phyloP scores from a whole-genome alignment of 1,139 yeast species.

The Petasospora rhodanensis region DNA sequence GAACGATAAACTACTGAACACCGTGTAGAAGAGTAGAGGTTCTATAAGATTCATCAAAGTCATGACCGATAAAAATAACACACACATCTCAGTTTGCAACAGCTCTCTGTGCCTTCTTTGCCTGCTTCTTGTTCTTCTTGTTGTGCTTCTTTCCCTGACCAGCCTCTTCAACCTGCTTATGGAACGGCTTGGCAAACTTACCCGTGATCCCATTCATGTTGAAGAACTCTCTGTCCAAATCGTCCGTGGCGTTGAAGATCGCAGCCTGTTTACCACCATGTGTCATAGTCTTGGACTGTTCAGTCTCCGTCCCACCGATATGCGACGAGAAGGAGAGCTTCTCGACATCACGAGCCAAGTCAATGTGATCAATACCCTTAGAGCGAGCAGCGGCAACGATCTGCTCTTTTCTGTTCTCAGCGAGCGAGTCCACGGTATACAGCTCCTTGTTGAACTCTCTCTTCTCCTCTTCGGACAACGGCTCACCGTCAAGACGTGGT shows the following conservation, averaged over 20 bases:
- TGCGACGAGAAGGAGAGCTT: conserved; percentile 79
- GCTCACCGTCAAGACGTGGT: conserved; percentile 44
- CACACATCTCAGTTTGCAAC: conserved; percentile 7
- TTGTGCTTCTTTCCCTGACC: conserved; percentile 62
- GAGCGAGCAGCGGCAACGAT: conserved; percentile 54
- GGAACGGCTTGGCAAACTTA: conserved; percentile 67
- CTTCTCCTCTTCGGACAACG: conserved; percentile 46
- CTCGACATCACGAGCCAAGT: conserved; percentile 64
- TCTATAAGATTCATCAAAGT: conserved; percentile 9
- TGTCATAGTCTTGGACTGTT: conserved; percentile 39
- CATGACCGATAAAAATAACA: conserved; percentile 1
- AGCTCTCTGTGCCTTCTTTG: conserved; percentile 30
- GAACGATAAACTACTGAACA: conserved; percentile 1
- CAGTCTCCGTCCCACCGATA: conserved; percentile 43
- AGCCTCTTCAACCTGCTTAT: conserved; percentile 37
- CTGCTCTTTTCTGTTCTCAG: conserved; percentile 72
- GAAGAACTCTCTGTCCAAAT: conserved; percentile 82
- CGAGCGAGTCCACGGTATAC: conserved; percentile 59
- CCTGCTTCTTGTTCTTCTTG: conserved; percentile 59
- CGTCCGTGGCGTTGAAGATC: conserved; percentile 69
- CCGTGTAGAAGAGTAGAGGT: too few species aligned
- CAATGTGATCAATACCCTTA: conserved; percentile 50
- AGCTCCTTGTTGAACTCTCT: conserved; percentile 67
- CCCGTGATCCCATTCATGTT: conserved; percentile 62
- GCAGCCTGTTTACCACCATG: conserved; percentile 84